phyloP scores from a whole-genome alignment of 495 filamentous ascomycete genomes.

The Podospora australis region DNA sequence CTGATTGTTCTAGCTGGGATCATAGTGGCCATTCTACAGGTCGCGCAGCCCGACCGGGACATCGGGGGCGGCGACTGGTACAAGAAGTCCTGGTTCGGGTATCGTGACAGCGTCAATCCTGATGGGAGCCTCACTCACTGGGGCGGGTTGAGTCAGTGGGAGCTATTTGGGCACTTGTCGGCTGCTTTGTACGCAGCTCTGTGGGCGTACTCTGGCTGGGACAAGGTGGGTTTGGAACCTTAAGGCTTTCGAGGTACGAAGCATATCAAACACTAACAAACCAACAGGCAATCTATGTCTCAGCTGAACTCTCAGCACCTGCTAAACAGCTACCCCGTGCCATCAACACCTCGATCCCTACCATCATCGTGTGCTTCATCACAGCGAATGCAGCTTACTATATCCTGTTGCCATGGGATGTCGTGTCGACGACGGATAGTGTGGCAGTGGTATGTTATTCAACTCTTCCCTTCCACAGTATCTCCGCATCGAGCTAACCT shows the following conservation, averaged over 20 bases:
- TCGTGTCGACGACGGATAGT: constrained; percentile 46
- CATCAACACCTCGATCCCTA: constrained; percentile 49
- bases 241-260: constrained; percentile 17
- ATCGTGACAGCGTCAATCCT: constrained; percentile 34
- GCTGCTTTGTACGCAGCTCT: constrained; percentile 49
- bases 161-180: constrained; percentile 46
- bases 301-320: constrained; percentile 45
- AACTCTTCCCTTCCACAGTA: neutral
- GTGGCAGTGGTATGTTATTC: constrained; percentile 47
- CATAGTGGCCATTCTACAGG: constrained; percentile 35
- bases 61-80: constrained; percentile 47
- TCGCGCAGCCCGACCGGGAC: constrained; percentile 23
- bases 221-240: too few species aligned
- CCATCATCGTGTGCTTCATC: constrained; percentile 50
- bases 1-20: constrained; percentile 43
- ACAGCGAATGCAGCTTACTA: constrained; percentile 50
- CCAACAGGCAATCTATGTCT: constrained; percentile 52
- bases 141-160: constrained; percentile 39
- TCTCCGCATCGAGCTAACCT: neutral
- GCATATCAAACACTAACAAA: constrained; percentile 12
- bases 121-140: constrained; percentile 47
- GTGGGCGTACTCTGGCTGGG: constrained; percentile 57
- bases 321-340: constrained; percentile 48
- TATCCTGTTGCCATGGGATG: constrained; percentile 48
- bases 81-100: constrained; percentile 44